Base-by-base conservation (phyloP, 202 grass and related monocot genomes). In the Panicum hallii region DNA sequence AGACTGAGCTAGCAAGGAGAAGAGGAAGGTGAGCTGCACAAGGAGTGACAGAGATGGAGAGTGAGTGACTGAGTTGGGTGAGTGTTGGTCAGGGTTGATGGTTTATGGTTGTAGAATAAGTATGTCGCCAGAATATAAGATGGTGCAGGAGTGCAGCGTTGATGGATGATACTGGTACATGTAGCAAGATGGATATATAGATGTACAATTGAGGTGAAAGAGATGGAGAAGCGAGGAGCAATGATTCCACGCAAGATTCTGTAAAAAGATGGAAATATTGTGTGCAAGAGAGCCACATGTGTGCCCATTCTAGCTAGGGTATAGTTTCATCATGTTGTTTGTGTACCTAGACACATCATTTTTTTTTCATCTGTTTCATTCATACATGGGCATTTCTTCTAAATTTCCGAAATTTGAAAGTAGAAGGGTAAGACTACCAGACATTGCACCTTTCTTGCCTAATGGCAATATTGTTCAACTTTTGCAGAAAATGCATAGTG, bases 241-340 rank as follows among this genome's bases (percentile, higher is more conserved):
- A 84, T 87, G 81, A 88, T 88, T 87, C 23, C 71, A 60, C 56
- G 47, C 76, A 91, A 84, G 81, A 88, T 91, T 84, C 67, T 77
- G 76, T 81, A 57, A 84, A 88, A 87, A 84, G 89, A 77, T 90
- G 70, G 40, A 48, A 61, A 85, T 76, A 84, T 84, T 45, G 83
- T 84, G 80, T 54, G 65, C 78, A 80, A 75, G 80, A 62, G 83
- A 87, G 70, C 54, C 76, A 84, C 86, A 52, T 86, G 77, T 91
- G 81, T 81, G 50, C 20, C 85, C 76, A 57, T 87, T 71, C 76
- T 87, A 90, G 74, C 26, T 87, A 83, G 78, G 44, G 26, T 69
- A 74, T 83, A 75, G 84, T 63, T 83, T 36, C 84, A 90, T 90
- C 74, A 83, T 90, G 75, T 48, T 83, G 74, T 80, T 87, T 54